Conservation (phyloP, 176 grass and related monocot species). For the Chrysopogon serrulatus region DNA sequence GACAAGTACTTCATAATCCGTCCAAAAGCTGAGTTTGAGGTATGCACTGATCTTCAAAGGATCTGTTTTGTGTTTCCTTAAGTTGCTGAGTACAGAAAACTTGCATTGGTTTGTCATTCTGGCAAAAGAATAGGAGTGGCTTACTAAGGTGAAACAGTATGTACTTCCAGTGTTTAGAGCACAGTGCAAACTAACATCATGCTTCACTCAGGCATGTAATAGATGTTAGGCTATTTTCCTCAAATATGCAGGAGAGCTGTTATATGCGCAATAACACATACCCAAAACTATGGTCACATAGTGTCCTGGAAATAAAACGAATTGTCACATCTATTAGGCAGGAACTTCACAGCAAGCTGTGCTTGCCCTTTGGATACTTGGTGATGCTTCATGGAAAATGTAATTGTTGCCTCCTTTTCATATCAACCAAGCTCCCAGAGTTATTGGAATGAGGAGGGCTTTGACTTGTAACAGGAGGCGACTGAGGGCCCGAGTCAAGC, state of each 20-base stretch:
- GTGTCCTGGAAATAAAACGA: background rate
- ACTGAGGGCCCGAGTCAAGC: background rate
- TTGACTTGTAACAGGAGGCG: background rate
- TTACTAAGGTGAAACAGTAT: background rate
- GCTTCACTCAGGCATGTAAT: background rate
- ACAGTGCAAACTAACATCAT: background rate
- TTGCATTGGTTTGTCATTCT: background rate
- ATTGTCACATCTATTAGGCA: background rate
- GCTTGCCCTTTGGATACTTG: background rate
- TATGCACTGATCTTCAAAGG: conserved; percentile 25
- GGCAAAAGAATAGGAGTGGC: background rate
- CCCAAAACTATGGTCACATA: background rate
- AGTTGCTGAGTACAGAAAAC: background rate
- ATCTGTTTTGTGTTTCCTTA: background rate
- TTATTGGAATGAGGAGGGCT: background rate
- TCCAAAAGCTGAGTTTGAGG: conserved; percentile 99
- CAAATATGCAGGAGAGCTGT: background rate
- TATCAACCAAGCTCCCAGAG: background rate
- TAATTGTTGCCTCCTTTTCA: background rate
- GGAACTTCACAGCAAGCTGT: background rate
- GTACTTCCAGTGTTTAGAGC: background rate
- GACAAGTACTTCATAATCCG: conserved; percentile 96
- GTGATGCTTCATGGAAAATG: background rate
- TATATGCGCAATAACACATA: background rate
- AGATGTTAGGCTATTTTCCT: background rate